Evolutionary conservation across 352 stramenopile species (phyloP).

Genomic region (Globisporangium paroecandrum): DNA sequence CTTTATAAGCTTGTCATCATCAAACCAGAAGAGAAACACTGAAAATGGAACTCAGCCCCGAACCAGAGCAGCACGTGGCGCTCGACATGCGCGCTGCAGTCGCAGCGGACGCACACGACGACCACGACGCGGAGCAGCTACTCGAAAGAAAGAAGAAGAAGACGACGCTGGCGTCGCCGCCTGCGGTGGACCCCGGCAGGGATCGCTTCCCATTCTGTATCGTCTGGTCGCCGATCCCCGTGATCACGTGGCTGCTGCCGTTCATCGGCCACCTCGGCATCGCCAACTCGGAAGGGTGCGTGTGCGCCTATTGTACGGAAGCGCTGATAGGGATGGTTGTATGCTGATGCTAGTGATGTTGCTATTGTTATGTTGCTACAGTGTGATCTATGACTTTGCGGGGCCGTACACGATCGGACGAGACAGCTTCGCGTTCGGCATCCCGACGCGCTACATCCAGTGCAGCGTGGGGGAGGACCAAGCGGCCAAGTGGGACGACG

Average conservation of each 20-base stretch:
- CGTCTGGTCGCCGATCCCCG: constrained; percentile 89
- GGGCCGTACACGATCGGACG: constrained; percentile 91
- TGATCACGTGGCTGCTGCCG: constrained; percentile 91
- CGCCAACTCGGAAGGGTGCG: constrained; percentile 78
- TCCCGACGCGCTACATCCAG: constrained; percentile 88
- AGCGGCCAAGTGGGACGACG: constrained; percentile 87
- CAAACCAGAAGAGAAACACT: no score
- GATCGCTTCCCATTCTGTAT: constrained; percentile 90
- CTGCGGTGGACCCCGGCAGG: constrained; percentile 25
- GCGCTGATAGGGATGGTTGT: neutral
- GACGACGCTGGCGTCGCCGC: neutral
- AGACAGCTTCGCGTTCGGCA: constrained; percentile 87
- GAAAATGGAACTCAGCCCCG: neutral
- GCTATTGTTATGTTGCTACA: constrained; percentile 18
- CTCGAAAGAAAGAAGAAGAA: neutral
- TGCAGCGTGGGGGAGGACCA: constrained; percentile 43
- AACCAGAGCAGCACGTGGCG: constrained; percentile 3
- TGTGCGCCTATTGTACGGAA: neutral
- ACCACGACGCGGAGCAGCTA: constrained; percentile 1
- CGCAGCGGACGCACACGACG: neutral
- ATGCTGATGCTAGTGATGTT: neutral
- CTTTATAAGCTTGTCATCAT: no score
- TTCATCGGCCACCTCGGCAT: constrained; percentile 97
- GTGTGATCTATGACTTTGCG: constrained; percentile 95
- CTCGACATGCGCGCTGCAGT: constrained; percentile 12